Evolutionary conservation across 1,139 yeast species (phyloP).

Genomic region (Kodamaea derodonti): DNA sequence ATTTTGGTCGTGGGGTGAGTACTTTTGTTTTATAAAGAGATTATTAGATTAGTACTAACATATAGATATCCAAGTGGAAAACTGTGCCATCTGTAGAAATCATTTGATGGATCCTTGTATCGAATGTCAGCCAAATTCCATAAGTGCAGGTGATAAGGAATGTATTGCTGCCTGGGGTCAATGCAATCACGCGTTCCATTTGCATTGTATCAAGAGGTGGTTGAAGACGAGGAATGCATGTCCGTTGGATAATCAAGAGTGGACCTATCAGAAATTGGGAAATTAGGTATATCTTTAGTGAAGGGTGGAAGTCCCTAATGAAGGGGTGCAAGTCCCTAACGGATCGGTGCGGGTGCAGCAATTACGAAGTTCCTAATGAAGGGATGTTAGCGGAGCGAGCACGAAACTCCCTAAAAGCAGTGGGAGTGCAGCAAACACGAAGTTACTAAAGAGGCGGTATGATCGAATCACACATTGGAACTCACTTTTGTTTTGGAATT

Average conservation of each 20-base stretch:
- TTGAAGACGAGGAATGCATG: slow-evolving; percentile 95
- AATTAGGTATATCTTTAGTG: slow-evolving; percentile 8
- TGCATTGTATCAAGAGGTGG: slow-evolving; percentile 97
- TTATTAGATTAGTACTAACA: too few relatives aligned
- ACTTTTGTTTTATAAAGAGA: too few relatives aligned
- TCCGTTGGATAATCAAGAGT: slow-evolving; percentile 92
- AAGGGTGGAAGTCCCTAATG: too few relatives aligned
- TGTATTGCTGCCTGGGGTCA: slow-evolving; percentile 98
- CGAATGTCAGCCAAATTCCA: slow-evolving; percentile 88
- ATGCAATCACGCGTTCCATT: slow-evolving; percentile 91
- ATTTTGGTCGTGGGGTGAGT: slow-evolving; percentile 96
- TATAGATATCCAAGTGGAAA: slow-evolving; percentile 79
- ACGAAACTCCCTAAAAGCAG: too few relatives aligned
- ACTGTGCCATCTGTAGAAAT: slow-evolving; percentile 97
- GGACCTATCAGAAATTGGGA: slow-evolving; percentile 88
- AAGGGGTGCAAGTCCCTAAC: slow-evolving; percentile 1
- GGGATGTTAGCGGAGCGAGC: too few relatives aligned
- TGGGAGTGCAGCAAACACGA: too few relatives aligned
- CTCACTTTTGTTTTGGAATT: too few relatives aligned
- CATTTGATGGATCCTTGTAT: slow-evolving; percentile 98
- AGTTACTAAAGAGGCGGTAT: too few relatives aligned
- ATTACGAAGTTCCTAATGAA: too few relatives aligned
- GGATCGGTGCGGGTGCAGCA: too few relatives aligned
- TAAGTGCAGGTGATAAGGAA: slow-evolving; percentile 62
- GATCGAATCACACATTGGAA: too few relatives aligned